A percentile compares a stretch with the other conserved stretches of the same genome.
Conservation (phyloP, 441 rosid species). For the Aquilaria agallochum region DNA sequence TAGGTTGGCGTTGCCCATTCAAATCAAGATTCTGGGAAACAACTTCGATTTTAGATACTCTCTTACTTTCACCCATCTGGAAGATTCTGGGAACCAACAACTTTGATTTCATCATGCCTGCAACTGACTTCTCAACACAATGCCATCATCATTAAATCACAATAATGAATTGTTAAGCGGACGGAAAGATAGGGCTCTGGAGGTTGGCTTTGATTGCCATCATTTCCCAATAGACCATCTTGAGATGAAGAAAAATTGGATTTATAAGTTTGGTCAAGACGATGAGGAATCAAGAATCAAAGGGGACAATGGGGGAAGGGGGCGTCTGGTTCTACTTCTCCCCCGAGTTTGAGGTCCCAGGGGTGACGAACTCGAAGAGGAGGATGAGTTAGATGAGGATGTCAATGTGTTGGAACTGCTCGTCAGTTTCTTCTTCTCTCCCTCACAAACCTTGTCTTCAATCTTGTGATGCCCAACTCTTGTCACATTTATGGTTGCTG, state of each 20-base stretch:
- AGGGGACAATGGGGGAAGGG: slow-evolving; percentile 59
- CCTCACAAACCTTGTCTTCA: slow-evolving; percentile 58
- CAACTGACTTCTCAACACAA: slow-evolving; percentile 7
- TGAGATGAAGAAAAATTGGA: slow-evolving; percentile 17
- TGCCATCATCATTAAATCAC: slow-evolving; percentile 27
- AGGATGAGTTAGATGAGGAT: slow-evolving; percentile 44
- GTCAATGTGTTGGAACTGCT: slow-evolving; percentile 38
- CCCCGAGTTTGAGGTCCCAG: slow-evolving; percentile 47
- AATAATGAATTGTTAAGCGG: slow-evolving; percentile 17
- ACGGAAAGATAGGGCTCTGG: slow-evolving; percentile 12
- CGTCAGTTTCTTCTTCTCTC: slow-evolving; percentile 55
- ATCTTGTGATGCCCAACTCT: slow-evolving; percentile 52
- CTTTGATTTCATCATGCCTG: slow-evolving; percentile 16
- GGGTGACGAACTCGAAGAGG: slow-evolving; percentile 63
- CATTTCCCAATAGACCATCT: background rate
- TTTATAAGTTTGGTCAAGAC: slow-evolving; percentile 15
- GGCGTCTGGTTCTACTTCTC: slow-evolving; percentile 69
- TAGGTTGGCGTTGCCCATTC: too few species aligned
- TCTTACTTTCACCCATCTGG: too few species aligned
- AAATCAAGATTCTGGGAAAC: too few species aligned
- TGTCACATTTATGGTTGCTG: slow-evolving; percentile 66
- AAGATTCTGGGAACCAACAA: too few species aligned
- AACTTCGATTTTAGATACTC: too few species aligned
- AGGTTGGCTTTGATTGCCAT: slow-evolving; percentile 12
- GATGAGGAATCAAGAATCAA: slow-evolving; percentile 37